These are phyloP conservation scores for Penicillium verhagenii DNA, from an alignment of 495 filamentous ascomycete genomes.

Conservation along the genomic window DNA sequence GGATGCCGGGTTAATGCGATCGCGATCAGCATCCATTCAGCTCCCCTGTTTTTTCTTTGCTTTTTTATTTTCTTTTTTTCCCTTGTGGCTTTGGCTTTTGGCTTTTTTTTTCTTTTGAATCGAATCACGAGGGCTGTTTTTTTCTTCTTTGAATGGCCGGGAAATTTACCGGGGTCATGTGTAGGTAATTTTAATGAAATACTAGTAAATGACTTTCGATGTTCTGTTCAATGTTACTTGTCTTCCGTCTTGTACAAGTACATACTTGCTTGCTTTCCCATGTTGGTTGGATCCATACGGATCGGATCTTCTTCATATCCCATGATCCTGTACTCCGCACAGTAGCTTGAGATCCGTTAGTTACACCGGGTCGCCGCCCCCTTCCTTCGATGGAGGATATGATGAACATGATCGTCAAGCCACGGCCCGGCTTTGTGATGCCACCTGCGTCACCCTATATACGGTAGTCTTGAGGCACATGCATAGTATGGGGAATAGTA, in stretches of 20 bases:
- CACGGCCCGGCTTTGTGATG: neutral
- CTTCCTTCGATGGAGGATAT: neutral
- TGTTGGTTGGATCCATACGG: neutral
- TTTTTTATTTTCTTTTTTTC: neutral
- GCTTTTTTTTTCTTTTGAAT: neutral
- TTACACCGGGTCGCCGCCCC: no score
- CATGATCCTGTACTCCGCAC: no score
- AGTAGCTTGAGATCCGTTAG: no score
- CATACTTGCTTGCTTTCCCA: no score
- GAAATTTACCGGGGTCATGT: neutral
- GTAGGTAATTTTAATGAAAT: neutral
- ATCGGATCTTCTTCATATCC: neutral
- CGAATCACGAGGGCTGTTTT: no score
- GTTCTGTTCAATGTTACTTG: no score
- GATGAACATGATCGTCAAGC: constrained; percentile 1
- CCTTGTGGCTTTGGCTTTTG: neutral
- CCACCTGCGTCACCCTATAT: neutral
- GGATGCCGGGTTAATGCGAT: neutral
- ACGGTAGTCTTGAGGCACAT: neutral
- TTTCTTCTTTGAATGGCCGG: no score
- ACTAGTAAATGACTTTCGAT: no score
- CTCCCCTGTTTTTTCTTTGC: neutral
- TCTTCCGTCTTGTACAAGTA: no score
- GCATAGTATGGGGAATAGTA: neutral
- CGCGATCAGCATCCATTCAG: neutral